Conservation (phyloP, 2,329 filamentous ascomycete species). For the Podosphaera aphanis region DNA sequence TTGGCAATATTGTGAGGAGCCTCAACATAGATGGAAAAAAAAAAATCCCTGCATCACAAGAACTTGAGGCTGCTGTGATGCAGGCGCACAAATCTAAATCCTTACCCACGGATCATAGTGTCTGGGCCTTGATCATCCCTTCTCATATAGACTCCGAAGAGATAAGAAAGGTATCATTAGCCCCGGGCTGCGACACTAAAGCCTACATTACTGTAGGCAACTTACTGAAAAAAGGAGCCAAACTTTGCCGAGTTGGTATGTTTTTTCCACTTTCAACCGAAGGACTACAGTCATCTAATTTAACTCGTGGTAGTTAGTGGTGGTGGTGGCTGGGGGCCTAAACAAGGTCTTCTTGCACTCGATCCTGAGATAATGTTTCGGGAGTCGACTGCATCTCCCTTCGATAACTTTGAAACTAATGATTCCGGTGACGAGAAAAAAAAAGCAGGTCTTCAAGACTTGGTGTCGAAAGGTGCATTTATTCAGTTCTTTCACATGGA, state of each 20-base stretch:
- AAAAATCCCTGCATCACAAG: slow-evolving; percentile 39
- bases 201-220: slow-evolving; percentile 5
- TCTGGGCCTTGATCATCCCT: slow-evolving; percentile 52
- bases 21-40: slow-evolving; percentile 24
- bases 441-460: slow-evolving; percentile 22
- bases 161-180: too few species aligned
- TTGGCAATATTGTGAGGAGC: slow-evolving; percentile 58
- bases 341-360: slow-evolving; percentile 54
- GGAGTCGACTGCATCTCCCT: slow-evolving; percentile 25
- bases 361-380: slow-evolving; percentile 41
- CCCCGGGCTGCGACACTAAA: background rate
- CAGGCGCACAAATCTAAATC: slow-evolving; percentile 23
- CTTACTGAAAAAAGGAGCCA: slow-evolving; percentile 9
- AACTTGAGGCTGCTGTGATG: slow-evolving; percentile 42
- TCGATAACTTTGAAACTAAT: slow-evolving; percentile 21
- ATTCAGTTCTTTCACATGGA: slow-evolving; percentile 39
- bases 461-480: slow-evolving; percentile 37
- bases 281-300: slow-evolving; percentile 2
- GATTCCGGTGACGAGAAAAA: slow-evolving; percentile 14
- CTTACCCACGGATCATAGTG: slow-evolving; percentile 26
- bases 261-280: slow-evolving; percentile 2
- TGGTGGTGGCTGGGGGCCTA: slow-evolving; percentile 65
- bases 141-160: slow-evolving; percentile 5
- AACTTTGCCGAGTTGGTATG: slow-evolving; percentile 14
- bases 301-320: slow-evolving; percentile 43